Base-by-base conservation (phyloP, 192 early-diverging fungal species). In the Spizellomyces sp. region DNA sequence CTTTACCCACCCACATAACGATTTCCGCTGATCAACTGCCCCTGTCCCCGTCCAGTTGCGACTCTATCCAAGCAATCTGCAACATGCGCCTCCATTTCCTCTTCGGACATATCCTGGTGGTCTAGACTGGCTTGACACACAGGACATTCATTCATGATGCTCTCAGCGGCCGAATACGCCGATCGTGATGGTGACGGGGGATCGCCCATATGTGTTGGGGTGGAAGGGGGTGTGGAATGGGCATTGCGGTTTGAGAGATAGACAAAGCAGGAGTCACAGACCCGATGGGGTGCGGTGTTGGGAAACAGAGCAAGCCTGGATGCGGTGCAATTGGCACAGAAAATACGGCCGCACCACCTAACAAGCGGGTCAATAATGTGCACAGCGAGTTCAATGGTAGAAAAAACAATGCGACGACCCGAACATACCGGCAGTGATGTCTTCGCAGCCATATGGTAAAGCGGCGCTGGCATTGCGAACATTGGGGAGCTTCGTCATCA, bases 401-500 rank as follows among this genome's bases (percentile, higher is more conserved):
- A 36, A 36, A 36, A 36, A 2, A 3, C 27, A 36, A 36, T 36
- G 27, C 27, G 27, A 36, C 27, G 27, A 36, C 27, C 27, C 27
- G 27, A 36, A 36, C 27, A 41, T 74, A 84, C 79, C 95, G 85
- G 76, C 95, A 98, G 77, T 98, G 95, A 72, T 96, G 95, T 60
- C 94, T 84, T 59, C 95, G 79, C 46, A 91, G 62, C 60, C 89
- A 92, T 19, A 98, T 69, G 0, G 86, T 86, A 75, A 98, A 98
- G 14, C 84, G 82, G 19, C 80, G 73, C 8, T 70, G 73, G 70
- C 95, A 96, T 22, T 82, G 77, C 27, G 84, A 81, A 76, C 95
- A 98, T 4, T 83, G 72, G 0, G 75, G 75, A 0, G 89, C 90
- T 10, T 89, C 84, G 12, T 87, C 77, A 73, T 95, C 93, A 0